Evolutionary conservation across 2,329 filamentous ascomycete genomes (phyloP).

Genomic region (Immersiporthe knoxdaviesiana): DNA sequence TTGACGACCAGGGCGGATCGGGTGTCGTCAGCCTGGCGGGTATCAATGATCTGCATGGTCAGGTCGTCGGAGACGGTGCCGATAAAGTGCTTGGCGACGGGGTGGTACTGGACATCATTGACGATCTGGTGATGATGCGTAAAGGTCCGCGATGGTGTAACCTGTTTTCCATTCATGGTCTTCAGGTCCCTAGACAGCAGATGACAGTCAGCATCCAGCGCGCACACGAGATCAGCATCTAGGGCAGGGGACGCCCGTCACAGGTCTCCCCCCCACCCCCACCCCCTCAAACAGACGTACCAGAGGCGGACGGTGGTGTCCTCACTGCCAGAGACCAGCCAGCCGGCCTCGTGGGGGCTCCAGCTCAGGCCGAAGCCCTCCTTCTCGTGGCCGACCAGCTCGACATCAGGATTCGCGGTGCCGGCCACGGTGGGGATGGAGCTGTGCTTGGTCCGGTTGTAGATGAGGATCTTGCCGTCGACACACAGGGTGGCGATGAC

Average conservation of each 20-base stretch:
- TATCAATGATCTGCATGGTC: constrained; percentile 88
- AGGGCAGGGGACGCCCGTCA: too few relatives aligned
- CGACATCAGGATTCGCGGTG: constrained; percentile 78
- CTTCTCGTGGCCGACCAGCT: constrained; percentile 79
- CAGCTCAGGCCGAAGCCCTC: constrained; percentile 94
- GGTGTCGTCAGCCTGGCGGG: constrained; percentile 68
- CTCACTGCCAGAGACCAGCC: constrained; percentile 87
- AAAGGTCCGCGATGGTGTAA: constrained; percentile 76
- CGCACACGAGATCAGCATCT: too few relatives aligned
- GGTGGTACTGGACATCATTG: constrained; percentile 96
- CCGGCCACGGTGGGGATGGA: constrained; percentile 66
- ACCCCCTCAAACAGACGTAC: constrained; percentile 51
- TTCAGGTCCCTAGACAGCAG: constrained; percentile 25
- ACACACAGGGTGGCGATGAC: constrained; percentile 92
- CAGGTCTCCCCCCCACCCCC: too few relatives aligned
- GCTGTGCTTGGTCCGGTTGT: constrained; percentile 93
- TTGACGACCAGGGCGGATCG: constrained; percentile 70
- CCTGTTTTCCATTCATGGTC: constrained; percentile 59
- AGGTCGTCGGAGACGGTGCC: constrained; percentile 95
- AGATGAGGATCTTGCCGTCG: constrained; percentile 86
- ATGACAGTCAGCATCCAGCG: background rate
- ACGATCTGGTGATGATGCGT: constrained; percentile 89
- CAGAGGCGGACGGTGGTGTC: constrained; percentile 91
- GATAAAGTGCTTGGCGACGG: constrained; percentile 80
- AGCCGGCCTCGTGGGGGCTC: constrained; percentile 82